Base-by-base conservation (phyloP, 225 moss, liverwort and hornwort species). In the Sphagnum tenellum region DNA sequence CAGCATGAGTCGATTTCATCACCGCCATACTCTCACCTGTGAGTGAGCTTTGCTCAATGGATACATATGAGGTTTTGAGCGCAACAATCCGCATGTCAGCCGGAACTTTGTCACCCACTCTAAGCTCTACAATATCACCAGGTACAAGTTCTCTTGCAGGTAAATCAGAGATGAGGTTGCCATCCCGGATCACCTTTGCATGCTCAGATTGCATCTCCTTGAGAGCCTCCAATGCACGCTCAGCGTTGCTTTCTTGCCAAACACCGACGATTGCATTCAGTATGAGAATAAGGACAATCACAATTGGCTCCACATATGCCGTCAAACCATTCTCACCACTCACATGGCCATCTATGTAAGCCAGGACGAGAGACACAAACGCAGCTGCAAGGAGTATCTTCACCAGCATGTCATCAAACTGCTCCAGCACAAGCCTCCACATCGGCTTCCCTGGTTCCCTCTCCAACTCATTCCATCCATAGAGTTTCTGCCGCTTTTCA, bases 241-340 rank as follows among this genome's bases (percentile, higher is more conserved):
- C 95, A 3, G 95, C 95, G 69, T 96, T 96, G 67, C 86, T 92
- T 68, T 96, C 95, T 80, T 96, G 95, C 95, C 95, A 96, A 45
- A 96, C 95, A 55, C 95, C 95, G 10, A 89, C 92, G 5, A 96
- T 53, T 49, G 92, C 95, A 67, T 96, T 96, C 54, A 96, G 70
- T n/a, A 92, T 75, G n/a, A 96, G 89, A 50, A 96, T 96, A 49
- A 85, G 79, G 47, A 96, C 81, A 60, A 96, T 96, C 7, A 96
- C 95, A n/a, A 87, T 73, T 3, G 95, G 95, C 68, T 96, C 95
- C 3, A 92, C 92, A 50, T 88, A 96, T 5, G 89, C 88, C 6
- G 86, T 88, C 46, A 90, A 46, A 8, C 89, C 89, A 50, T 73
- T 76, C 53, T 82, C 86, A 3, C 70, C 82, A 46, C 56, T 12